phyloP scores from a whole-genome alignment of 345 rosid genomes.

The Syzygium grande region DNA sequence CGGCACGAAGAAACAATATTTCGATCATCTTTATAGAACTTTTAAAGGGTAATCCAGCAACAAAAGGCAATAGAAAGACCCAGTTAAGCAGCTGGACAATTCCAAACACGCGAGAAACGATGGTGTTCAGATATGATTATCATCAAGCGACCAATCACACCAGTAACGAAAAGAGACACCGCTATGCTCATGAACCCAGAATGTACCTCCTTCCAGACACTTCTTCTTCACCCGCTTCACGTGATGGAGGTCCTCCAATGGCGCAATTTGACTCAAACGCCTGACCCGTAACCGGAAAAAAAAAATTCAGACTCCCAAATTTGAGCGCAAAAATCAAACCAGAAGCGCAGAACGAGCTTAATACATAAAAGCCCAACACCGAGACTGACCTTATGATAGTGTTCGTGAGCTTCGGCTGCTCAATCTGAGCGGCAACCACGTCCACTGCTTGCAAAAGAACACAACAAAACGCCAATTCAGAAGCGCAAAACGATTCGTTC shows the following conservation, averaged over 20 bases:
- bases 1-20: too few species aligned
- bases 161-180: not conserved
- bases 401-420: conserved; percentile 20
- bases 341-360: not conserved
- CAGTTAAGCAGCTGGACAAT: not conserved
- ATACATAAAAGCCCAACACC: not conserved
- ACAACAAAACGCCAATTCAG: not conserved
- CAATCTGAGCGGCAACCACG: conserved; percentile 47
- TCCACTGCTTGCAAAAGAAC: conserved; percentile 23
- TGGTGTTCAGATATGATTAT: not conserved
- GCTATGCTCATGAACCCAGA: not conserved
- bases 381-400: conserved; percentile 44
- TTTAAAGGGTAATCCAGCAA: too few species aligned
- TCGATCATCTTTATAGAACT: too few species aligned
- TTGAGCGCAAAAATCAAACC: not conserved
- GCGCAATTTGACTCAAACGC: not conserved
- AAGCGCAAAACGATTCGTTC: not conserved
- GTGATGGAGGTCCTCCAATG: too few species aligned
- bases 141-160: not conserved
- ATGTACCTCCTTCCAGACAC: conserved; percentile 32
- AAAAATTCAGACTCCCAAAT: not conserved
- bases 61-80: not conserved
- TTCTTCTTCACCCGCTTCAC: too few species aligned
- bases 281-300: conserved; percentile 14
- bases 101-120: not conserved